Base-by-base conservation (phyloP, 257 asterid genomes). In the Solanum pennellii region DNA sequence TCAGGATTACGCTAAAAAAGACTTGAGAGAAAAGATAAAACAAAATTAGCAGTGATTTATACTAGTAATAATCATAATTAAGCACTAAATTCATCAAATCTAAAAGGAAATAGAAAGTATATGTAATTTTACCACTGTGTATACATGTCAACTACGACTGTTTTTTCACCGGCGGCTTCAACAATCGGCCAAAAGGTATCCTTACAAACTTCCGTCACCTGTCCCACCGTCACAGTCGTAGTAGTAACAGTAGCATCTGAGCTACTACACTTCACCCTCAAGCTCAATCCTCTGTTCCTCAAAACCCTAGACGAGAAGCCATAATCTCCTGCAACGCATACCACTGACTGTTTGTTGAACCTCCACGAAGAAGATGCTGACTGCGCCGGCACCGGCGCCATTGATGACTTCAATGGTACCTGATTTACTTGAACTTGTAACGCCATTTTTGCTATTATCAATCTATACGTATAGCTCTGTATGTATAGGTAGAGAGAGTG, bases 101-200 rank as follows among this genome's bases (percentile, higher is more conserved):
- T 31, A 68, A 20, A 18, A 16, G 12, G 5, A 16, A 21, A 12
- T 9, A 31, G 33, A 56, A 52, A 86, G 87, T 62, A 84, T 29
- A 83, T 25, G 37, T 72, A 89, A 87, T 85, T 88, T 79, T 89
- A 95, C 98, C 98, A 94, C 75, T 94, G 98, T 33, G 98, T 95
- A 91, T 92, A 95, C 98, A 95, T 95, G 83, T 95, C 98, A 83
- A 95, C 84, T 37, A 95, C 98, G 15, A 95, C 98, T 45, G 93
- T 65, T 92, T 94, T 95, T 35, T 92, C 94, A 1, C 95, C 96
- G 13, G 98, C 98, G 41, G 97, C 96, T 49, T 93, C 85, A 23
- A 95, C 96, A 45, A 94, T 94, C 31, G 98, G 96, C 98, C 98
- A 95, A 66, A 95, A 94, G 1, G 98, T 94, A 84, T 94, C 95